Conservation (phyloP, 2,329 filamentous ascomycete genomes). For the Mycocentrospora acerina region DNA sequence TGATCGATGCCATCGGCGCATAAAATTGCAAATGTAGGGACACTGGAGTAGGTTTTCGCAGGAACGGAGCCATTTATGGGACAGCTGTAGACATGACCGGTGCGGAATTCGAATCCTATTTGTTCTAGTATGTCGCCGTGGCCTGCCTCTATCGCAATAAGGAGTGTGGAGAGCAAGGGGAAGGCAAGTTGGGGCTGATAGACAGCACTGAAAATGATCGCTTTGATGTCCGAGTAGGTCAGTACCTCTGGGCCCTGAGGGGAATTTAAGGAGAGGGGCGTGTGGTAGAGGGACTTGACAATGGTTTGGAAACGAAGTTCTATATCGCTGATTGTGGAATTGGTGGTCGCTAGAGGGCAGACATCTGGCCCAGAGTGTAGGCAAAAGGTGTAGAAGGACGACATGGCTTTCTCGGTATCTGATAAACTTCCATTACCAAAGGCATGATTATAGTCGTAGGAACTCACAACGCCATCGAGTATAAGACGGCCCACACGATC, state of each 20-base stretch:
- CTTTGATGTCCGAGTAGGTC: slow-evolving; percentile 44
- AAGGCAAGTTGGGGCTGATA: slow-evolving; percentile 42
- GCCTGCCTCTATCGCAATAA: slow-evolving; percentile 37
- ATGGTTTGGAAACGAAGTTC: slow-evolving; percentile 36
- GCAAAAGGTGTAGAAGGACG: slow-evolving; percentile 50
- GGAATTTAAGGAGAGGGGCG: slow-evolving; percentile 42
- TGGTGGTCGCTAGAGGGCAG: slow-evolving; percentile 44
- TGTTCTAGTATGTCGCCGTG: slow-evolving; percentile 23
- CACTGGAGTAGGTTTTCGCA: slow-evolving; percentile 5
- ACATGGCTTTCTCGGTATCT: slow-evolving; percentile 48
- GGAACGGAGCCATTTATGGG: slow-evolving; percentile 20
- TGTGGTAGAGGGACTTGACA: slow-evolving; percentile 42
- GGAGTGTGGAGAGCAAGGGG: slow-evolving; percentile 35
- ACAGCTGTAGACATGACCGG: slow-evolving; percentile 30
- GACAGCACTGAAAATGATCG: slow-evolving; percentile 38
- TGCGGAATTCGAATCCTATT: slow-evolving; percentile 17
- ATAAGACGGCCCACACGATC: slow-evolving; percentile 37
- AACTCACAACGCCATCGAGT: slow-evolving; percentile 51
- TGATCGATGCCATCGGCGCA: slow-evolving; percentile 46
- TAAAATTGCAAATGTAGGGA: slow-evolving; percentile 34
- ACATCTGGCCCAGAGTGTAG: slow-evolving; percentile 41
- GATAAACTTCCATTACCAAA: slow-evolving; percentile 44
- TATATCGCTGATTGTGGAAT: slow-evolving; percentile 38
- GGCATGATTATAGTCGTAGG: slow-evolving; percentile 36
- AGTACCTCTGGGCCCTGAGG: slow-evolving; percentile 34